These are phyloP conservation scores for Thymus mandschuricus DNA, from an alignment of 257 asterid genomes.

Conservation along the genomic window DNA sequence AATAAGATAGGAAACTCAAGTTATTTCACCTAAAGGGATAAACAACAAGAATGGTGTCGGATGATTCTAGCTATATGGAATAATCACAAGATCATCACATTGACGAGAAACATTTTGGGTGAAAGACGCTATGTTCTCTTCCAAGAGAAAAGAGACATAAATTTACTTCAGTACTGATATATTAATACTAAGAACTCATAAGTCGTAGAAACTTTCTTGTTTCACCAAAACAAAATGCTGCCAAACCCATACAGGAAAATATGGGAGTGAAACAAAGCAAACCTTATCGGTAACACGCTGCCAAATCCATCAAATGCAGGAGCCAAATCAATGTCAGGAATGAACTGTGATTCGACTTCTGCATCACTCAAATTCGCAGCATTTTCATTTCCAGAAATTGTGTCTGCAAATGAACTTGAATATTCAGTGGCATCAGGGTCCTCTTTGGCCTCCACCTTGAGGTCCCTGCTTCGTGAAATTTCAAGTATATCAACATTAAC, in stretches of 20 bases:
- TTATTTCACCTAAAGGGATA: not conserved
- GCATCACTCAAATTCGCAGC: slow-evolving; percentile 71
- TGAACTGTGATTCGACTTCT: slow-evolving; percentile 78
- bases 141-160: not conserved
- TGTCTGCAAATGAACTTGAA: slow-evolving; percentile 84
- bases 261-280: slow-evolving; percentile 19
- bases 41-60: not conserved
- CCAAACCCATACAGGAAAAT: not conserved
- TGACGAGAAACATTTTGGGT: not conserved
- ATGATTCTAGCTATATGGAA: not conserved
- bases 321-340: slow-evolving; percentile 52
- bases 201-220: too few relatives aligned
- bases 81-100: not conserved
- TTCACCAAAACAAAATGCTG: not conserved
- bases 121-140: not conserved
- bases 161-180: not conserved
- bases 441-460: slow-evolving; percentile 55
- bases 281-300: slow-evolving; percentile 76
- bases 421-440: slow-evolving; percentile 88
- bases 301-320: slow-evolving; percentile 67
- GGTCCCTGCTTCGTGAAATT: slow-evolving; percentile 48
- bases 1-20: not conserved
- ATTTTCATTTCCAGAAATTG: slow-evolving; percentile 64
- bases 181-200: too few relatives aligned
- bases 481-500: slow-evolving; percentile 56